Percentiles rank a stretch among this genome's conserved stretches.
phyloP scores from a whole-genome alignment of 2,329 filamentous ascomycete genomes.

The Clonostachys sp. region DNA sequence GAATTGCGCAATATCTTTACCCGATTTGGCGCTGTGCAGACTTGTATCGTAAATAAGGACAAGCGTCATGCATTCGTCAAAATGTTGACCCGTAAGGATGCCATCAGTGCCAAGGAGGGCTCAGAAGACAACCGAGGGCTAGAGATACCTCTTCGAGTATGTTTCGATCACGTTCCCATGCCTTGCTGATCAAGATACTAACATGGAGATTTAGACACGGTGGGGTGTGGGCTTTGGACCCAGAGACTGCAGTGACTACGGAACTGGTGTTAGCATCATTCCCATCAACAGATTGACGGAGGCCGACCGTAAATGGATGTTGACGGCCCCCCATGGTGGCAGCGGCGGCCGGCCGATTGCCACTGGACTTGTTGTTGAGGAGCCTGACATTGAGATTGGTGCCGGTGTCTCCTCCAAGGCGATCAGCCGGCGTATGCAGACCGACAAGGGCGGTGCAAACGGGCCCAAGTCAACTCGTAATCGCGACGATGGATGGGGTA shows the following conservation, averaged over 20 bases:
- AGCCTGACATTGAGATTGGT: constrained; percentile 97
- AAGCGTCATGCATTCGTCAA: constrained; percentile 99
- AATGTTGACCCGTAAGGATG: constrained; percentile 88
- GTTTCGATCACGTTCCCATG: constrained; percentile 16
- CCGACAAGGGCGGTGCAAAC: constrained; percentile 60
- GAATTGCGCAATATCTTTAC: constrained; percentile 79
- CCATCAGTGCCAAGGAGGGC: constrained; percentile 75
- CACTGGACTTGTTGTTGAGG: constrained; percentile 83
- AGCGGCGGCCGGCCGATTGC: constrained; percentile 81
- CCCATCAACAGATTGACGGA: constrained; percentile 91
- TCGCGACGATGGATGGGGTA: constrained; percentile 15
- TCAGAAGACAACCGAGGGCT: constrained; percentile 78
- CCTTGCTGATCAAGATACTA: constrained; percentile 4
- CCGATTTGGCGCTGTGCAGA: constrained; percentile 84
- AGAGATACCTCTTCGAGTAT: constrained; percentile 68
- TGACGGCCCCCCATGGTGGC: constrained; percentile 88
- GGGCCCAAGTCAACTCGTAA: constrained; percentile 59
- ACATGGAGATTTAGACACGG: constrained; percentile 59
- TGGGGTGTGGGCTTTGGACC: constrained; percentile 98
- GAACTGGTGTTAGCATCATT: constrained; percentile 86
- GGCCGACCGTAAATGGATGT: constrained; percentile 94
- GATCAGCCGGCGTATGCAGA: constrained; percentile 65
- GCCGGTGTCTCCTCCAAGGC: constrained; percentile 95
- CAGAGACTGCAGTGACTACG: constrained; percentile 94
- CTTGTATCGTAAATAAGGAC: constrained; percentile 96